These are phyloP conservation scores for Remersonia thermophila DNA, from an alignment of 2,329 filamentous ascomycete genomes.

Conservation along the genomic window DNA sequence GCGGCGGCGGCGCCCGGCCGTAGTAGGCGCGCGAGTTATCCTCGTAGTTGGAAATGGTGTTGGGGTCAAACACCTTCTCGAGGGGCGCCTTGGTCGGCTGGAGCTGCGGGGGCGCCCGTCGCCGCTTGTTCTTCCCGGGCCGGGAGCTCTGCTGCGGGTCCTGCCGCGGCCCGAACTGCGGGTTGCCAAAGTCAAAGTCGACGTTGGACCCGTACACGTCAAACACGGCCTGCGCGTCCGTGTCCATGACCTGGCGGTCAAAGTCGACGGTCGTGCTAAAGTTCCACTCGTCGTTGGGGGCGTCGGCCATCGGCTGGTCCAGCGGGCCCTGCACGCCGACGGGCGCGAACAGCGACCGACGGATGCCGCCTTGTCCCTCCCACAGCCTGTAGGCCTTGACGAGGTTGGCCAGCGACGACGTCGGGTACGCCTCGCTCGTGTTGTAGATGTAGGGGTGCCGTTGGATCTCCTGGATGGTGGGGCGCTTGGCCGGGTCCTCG, in stretches of 20 bases:
- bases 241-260: constrained; percentile 42
- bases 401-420: constrained; percentile 48
- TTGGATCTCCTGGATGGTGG: constrained; percentile 57
- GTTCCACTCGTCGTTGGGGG: constrained; percentile 52
- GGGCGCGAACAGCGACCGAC: constrained; percentile 50
- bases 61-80: constrained; percentile 54
- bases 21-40: constrained; percentile 53
- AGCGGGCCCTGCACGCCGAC: constrained; percentile 45
- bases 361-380: constrained; percentile 61
- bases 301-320: constrained; percentile 30
- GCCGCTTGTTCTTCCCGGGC: constrained; percentile 37
- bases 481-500: constrained; percentile 54
- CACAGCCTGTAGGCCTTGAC: constrained; percentile 63
- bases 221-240: constrained; percentile 45
- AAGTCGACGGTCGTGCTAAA: constrained; percentile 56
- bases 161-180: constrained; percentile 5
- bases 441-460: constrained; percentile 56
- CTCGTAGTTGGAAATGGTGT: constrained; percentile 51
- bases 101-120: constrained; percentile 43
- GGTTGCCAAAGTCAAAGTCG: constrained; percentile 38
- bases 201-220: constrained; percentile 45
- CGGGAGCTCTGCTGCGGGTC: constrained; percentile 26
- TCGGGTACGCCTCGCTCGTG: constrained; percentile 51
- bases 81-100: constrained; percentile 46
- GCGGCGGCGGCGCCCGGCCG: constrained; percentile 31